phyloP scores from a whole-genome alignment of 2,329 filamentous ascomycete species.

The Pseudocercospora fuligena region DNA sequence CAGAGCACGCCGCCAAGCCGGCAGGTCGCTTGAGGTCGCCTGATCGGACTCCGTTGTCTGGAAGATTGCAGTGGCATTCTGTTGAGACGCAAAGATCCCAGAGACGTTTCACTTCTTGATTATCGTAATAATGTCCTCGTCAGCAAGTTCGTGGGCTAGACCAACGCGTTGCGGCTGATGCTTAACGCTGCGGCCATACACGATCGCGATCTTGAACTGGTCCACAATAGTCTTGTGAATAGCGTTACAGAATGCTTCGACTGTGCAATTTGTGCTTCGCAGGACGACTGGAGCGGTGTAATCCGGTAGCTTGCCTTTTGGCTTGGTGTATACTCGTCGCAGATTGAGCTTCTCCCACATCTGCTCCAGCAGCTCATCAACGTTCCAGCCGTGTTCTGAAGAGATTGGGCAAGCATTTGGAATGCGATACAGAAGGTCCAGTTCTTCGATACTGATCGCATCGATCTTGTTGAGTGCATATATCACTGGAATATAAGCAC shows the following conservation, averaged over 20 bases:
- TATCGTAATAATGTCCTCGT: slow-evolving; percentile 81
- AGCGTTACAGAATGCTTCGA: slow-evolving; percentile 97
- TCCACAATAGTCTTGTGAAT: slow-evolving; percentile 97
- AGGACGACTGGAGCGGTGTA: slow-evolving; percentile 91
- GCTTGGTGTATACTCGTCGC: slow-evolving; percentile 94
- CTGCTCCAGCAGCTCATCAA: slow-evolving; percentile 93
- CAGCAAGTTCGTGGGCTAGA: slow-evolving; percentile 84
- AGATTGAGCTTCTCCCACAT: slow-evolving; percentile 99
- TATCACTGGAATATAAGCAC: slow-evolving; percentile 97
- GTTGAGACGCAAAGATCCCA: slow-evolving; percentile 2
- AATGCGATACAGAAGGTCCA: slow-evolving; percentile 94
- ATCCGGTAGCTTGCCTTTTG: slow-evolving; percentile 92
- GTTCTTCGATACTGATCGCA: slow-evolving; percentile 94
- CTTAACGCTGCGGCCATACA: slow-evolving; percentile 97
- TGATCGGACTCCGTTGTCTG: not conserved
- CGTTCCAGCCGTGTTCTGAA: slow-evolving; percentile 92
- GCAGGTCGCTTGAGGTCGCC: not conserved
- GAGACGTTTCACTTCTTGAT: slow-evolving; percentile 38
- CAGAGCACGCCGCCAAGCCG: slow-evolving; percentile 1
- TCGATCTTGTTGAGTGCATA: slow-evolving; percentile 99
- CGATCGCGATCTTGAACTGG: slow-evolving; percentile 92
- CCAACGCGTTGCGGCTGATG: slow-evolving; percentile 97
- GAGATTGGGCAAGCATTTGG: slow-evolving; percentile 97
- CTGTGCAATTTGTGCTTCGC: slow-evolving; percentile 77
- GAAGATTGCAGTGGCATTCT: not conserved